Percentiles rank a stretch among this genome's conserved stretches.
Evolutionary conservation across 208 protist genomes (phyloP).

Genomic region (Giardia duodenalis): DNA sequence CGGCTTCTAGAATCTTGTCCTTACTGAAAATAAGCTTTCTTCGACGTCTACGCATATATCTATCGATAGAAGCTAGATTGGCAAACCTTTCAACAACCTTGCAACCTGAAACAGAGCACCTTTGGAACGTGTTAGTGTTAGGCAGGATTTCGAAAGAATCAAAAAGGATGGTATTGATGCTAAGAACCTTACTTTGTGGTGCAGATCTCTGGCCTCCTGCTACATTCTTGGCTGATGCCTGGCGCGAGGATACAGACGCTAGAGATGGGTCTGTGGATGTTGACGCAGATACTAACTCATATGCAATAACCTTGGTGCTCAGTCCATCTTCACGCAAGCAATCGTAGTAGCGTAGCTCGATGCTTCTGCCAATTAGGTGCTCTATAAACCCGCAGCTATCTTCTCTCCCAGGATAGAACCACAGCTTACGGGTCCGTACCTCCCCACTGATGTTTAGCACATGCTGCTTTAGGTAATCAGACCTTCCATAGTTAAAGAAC

Average conservation of each 20-base stretch:
- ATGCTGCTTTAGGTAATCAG: neutral
- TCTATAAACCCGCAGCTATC: neutral
- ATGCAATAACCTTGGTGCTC: neutral
- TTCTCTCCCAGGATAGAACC: constrained; percentile 1
- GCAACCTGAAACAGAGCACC: neutral
- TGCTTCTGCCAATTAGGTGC: neutral
- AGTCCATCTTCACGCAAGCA: neutral
- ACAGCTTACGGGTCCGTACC: neutral
- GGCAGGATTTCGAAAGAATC: neutral
- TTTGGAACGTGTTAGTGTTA: neutral
- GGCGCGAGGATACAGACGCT: neutral
- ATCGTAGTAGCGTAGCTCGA: neutral
- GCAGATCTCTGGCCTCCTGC: neutral
- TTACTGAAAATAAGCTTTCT: neutral
- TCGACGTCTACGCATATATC: neutral
- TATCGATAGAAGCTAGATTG: neutral
- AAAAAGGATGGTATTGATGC: neutral
- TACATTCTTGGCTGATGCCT: neutral
- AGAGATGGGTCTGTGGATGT: neutral
- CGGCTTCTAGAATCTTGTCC: neutral
- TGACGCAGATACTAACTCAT: too few species aligned
- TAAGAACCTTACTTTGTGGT: neutral
- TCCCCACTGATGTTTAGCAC: neutral
- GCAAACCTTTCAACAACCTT: neutral
- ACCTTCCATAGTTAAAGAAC: neutral